Conservation (phyloP, 768 basidiomycete genomes). For the Lentinula raphanica region DNA sequence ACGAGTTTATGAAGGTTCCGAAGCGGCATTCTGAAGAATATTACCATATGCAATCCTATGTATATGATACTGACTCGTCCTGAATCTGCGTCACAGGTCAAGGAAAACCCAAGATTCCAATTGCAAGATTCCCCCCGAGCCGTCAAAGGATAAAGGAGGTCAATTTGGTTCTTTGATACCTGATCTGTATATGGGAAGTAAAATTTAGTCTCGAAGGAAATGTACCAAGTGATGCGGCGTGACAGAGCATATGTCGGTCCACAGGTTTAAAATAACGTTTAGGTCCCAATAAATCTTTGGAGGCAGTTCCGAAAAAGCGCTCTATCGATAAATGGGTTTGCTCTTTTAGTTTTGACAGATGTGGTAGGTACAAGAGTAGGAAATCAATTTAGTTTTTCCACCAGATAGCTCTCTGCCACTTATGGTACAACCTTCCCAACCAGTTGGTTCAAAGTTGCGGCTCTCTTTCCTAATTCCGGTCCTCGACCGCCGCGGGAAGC, state of each 20-base stretch:
- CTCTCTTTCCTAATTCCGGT: conserved; percentile 3
- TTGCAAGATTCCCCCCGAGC: not conserved
- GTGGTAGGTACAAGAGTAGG: not conserved
- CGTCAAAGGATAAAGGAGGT: not conserved
- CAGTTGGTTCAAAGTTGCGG: not conserved
- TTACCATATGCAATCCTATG: not conserved
- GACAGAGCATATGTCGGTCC: conserved; percentile 7
- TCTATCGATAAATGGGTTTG: not conserved
- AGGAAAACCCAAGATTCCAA: conserved; percentile 7
- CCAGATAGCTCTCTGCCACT: not conserved
- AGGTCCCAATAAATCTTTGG: not conserved
- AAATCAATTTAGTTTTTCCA: not conserved
- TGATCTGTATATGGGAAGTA: conserved; percentile 18
- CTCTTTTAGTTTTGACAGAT: conserved; percentile 4
- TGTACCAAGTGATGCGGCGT: conserved; percentile 4
- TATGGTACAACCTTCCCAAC: not conserved
- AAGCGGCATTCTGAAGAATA: conserved; percentile 8
- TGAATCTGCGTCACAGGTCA: conserved; percentile 24
- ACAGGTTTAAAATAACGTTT: not conserved
- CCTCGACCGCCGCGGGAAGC: not conserved
- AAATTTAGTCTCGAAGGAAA: conserved; percentile 6
- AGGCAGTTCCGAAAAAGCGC: not conserved
- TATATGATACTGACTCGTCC: conserved; percentile 32
- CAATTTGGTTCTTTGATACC: not conserved
- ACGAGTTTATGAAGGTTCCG: conserved; percentile 14